phyloP scores from a whole-genome alignment of 2,329 filamentous ascomycete genomes.

The Aspergillus fumigatus region DNA sequence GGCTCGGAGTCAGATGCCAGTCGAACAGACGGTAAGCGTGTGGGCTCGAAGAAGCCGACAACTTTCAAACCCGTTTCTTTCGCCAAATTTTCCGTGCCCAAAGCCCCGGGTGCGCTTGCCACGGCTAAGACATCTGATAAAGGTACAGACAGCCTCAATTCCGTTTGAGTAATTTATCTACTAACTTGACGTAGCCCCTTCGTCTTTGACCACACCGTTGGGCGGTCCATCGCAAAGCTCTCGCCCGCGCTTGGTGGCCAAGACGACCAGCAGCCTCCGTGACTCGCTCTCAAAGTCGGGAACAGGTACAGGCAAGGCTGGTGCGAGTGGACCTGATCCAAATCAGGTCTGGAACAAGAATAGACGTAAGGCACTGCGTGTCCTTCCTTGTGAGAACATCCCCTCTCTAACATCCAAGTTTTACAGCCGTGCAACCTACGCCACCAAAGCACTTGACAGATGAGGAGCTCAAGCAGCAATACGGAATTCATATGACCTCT shows the following conservation, averaged over 20 bases:
- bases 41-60: slow-evolving; percentile 56
- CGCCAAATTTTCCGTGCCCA: slow-evolving; percentile 62
- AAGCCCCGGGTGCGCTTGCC: slow-evolving; percentile 53
- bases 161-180: neutral
- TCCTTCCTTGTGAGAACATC: neutral
- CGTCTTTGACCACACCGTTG: slow-evolving; percentile 31
- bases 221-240: slow-evolving; percentile 42
- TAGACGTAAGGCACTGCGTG: slow-evolving; percentile 44
- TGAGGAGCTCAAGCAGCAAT: slow-evolving; percentile 64
- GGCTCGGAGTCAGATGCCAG: slow-evolving; percentile 62
- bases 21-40: slow-evolving; percentile 48
- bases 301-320: slow-evolving; percentile 42
- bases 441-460: slow-evolving; percentile 63
- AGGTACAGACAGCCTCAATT: slow-evolving; percentile 33
- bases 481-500: slow-evolving; percentile 63
- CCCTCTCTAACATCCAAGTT: slow-evolving; percentile 16
- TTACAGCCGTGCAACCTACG: slow-evolving; percentile 48
- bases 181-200: neutral
- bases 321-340: slow-evolving; percentile 56
- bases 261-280: slow-evolving; percentile 52
- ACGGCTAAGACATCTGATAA: slow-evolving; percentile 52
- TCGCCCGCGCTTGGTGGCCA: slow-evolving; percentile 59
- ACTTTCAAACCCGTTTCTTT: slow-evolving; percentile 64
- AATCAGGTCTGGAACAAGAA: slow-evolving; percentile 68
- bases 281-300: slow-evolving; percentile 48